These are phyloP conservation scores for Paragyromitra xinjiangensis DNA, from an alignment of 495 filamentous ascomycete genomes.

Conservation along the genomic window DNA sequence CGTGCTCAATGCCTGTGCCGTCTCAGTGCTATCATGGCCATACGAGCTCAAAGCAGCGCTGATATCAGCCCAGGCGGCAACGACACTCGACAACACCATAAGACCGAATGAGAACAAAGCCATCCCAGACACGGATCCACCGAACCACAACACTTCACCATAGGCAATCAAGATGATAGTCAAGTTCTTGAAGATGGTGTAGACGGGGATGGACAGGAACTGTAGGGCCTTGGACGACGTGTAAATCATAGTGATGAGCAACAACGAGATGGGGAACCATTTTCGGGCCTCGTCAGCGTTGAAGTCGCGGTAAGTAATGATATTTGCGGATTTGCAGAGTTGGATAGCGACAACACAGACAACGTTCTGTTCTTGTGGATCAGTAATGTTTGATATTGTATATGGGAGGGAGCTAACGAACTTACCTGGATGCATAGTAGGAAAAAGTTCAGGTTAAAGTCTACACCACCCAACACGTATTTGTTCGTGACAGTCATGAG, in stretches of 20 bases:
- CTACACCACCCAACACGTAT: slow-evolving; percentile 87
- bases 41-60: slow-evolving; percentile 78
- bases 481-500: slow-evolving; percentile 99
- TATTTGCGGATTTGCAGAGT: slow-evolving; percentile 77
- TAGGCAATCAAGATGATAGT: slow-evolving; percentile 99
- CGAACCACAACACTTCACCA: slow-evolving; percentile 98
- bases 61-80: slow-evolving; percentile 98
- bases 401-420: slow-evolving; percentile 25
- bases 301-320: slow-evolving; percentile 92
- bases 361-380: slow-evolving; percentile 69
- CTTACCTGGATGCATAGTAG: slow-evolving; percentile 89
- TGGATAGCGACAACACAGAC: slow-evolving; percentile 93
- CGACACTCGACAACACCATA: slow-evolving; percentile 94
- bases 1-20: slow-evolving; percentile 80
- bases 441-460: slow-evolving; percentile 98
- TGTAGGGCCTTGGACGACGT: slow-evolving; percentile 95
- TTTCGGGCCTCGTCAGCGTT: slow-evolving; percentile 88
- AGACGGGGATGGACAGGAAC: slow-evolving; percentile 95
- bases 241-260: slow-evolving; percentile 99
- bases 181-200: slow-evolving; percentile 99
- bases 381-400: slow-evolving; percentile 18
- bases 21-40: slow-evolving; percentile 67
- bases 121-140: slow-evolving; percentile 86
- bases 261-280: slow-evolving; percentile 97
- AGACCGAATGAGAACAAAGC: slow-evolving; percentile 94